A percentile compares a stretch with the other conserved stretches of the same genome.
These are phyloP conservation scores for Rhinocladiella similis DNA, from an alignment of 2,329 filamentous ascomycete genomes.

Conservation along the genomic window DNA sequence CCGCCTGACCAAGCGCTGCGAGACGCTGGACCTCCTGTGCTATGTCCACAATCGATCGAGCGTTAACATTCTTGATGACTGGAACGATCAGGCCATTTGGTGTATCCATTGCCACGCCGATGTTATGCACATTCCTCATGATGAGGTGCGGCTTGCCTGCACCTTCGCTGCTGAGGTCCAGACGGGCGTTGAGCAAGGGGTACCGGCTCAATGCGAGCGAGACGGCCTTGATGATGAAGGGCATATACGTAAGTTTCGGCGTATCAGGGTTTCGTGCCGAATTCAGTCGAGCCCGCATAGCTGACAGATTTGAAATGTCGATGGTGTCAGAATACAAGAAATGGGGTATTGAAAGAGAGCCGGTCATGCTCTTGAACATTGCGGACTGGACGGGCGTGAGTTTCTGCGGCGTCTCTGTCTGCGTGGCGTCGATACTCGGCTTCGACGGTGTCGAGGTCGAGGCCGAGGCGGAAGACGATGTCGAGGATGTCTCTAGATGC, in stretches of 20 bases:
- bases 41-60: slow-evolving; percentile 74
- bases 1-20: slow-evolving; percentile 69
- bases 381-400: slow-evolving; percentile 79
- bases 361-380: slow-evolving; percentile 99
- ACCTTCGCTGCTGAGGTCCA: slow-evolving; percentile 60
- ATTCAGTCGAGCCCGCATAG: slow-evolving; percentile 75
- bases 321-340: slow-evolving; percentile 93
- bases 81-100: slow-evolving; percentile 85
- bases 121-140: slow-evolving; percentile 84
- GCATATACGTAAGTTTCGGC: slow-evolving; percentile 80
- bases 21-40: slow-evolving; percentile 74
- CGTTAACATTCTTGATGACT: slow-evolving; percentile 81
- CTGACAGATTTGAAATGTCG: slow-evolving; percentile 73
- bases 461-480: slow-evolving; percentile 20
- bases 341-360: slow-evolving; percentile 85
- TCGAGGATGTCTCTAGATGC: slow-evolving; percentile 54
- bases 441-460: slow-evolving; percentile 35
- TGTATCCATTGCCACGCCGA: slow-evolving; percentile 94
- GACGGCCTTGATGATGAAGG: slow-evolving; percentile 94
- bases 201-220: slow-evolving; percentile 80
- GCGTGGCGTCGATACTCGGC: slow-evolving; percentile 46
- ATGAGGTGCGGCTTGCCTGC: slow-evolving; percentile 71
- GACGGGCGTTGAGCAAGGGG: slow-evolving; percentile 82
- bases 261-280: slow-evolving; percentile 50
- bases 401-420: slow-evolving; percentile 67